These are phyloP conservation scores for Phytophthora parvispora DNA, from an alignment of 352 stramenopile species.

Conservation along the genomic window DNA sequence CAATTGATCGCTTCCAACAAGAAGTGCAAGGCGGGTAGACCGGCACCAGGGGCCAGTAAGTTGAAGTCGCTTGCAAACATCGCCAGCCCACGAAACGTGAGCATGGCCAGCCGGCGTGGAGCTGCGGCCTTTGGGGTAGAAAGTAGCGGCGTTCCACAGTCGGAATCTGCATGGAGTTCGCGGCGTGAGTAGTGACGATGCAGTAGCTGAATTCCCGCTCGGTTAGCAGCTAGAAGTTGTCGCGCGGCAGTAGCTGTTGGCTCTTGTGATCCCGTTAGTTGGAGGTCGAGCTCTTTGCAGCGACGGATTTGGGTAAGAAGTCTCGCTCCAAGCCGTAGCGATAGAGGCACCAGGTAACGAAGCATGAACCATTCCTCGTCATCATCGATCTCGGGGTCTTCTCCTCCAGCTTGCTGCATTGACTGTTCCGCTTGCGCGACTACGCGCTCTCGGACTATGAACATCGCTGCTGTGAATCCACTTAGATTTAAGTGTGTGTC, in stretches of 20 bases:
- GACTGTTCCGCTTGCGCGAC: conserved; percentile 56
- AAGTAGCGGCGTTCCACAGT: conserved; percentile 12
- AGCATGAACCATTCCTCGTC: conserved; percentile 76
- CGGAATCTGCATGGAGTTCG: conserved; percentile 19
- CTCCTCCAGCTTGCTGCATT: conserved; percentile 26
- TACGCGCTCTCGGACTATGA: conserved; percentile 65
- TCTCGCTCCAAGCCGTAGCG: conserved; percentile 50
- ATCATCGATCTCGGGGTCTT: conserved; percentile 57
- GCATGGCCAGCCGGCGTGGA: conserved; percentile 53
- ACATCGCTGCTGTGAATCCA: conserved; percentile 66
- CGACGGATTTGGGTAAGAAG: conserved; percentile 58
- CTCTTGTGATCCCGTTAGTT: conserved; percentile 26
- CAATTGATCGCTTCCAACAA: conserved; percentile 73
- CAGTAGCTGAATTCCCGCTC: conserved; percentile 49
- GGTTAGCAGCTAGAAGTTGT: conserved; percentile 43
- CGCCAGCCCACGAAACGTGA: conserved; percentile 62
- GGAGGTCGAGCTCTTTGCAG: conserved; percentile 66
- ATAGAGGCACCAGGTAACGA: conserved; percentile 62
- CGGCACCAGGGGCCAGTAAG: conserved; percentile 30
- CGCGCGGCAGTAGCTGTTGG: conserved; percentile 28
- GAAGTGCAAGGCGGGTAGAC: conserved; percentile 53
- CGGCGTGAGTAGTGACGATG: conserved; percentile 66
- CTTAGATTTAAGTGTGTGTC: conserved; percentile 42
- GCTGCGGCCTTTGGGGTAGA: conserved; percentile 37
- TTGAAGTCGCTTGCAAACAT: conserved; percentile 63